These are phyloP conservation scores for Avena eriantha DNA, from an alignment of 176 grass and related monocot species.

Conservation along the genomic window DNA sequence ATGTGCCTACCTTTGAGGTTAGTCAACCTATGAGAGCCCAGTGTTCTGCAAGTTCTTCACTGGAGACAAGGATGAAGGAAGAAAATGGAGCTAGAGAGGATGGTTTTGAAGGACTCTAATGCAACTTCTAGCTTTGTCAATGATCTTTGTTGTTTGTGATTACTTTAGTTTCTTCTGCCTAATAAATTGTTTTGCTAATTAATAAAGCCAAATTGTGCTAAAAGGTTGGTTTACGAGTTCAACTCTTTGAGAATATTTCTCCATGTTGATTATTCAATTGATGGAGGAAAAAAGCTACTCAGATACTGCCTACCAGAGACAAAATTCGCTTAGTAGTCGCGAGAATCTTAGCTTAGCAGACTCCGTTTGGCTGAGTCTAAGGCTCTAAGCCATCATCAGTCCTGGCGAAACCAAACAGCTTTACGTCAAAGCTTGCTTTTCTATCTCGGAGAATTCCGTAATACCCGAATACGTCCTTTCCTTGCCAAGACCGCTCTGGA, in stretches of 20 bases:
- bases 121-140: background rate
- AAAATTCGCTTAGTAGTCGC: background rate
- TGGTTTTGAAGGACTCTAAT: background rate
- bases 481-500: background rate
- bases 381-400: background rate
- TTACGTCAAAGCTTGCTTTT: background rate
- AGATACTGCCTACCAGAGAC: background rate
- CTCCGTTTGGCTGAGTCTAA: background rate
- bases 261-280: background rate
- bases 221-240: background rate
- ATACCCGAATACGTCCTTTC: background rate
- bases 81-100: background rate
- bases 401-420: background rate
- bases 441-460: background rate
- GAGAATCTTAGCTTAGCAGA: background rate
- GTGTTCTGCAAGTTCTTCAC: too few species aligned
- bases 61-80: background rate
- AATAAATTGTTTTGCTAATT: background rate
- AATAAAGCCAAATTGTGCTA: background rate
- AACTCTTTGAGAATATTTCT: background rate
- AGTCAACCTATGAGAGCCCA: background rate
- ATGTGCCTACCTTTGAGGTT: too few species aligned
- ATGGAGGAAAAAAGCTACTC: background rate
- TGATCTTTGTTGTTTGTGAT: background rate
- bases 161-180: too few species aligned